phyloP scores from a whole-genome alignment of 148 eudicot genomes.

The Arctostaphylos glauca region DNA sequence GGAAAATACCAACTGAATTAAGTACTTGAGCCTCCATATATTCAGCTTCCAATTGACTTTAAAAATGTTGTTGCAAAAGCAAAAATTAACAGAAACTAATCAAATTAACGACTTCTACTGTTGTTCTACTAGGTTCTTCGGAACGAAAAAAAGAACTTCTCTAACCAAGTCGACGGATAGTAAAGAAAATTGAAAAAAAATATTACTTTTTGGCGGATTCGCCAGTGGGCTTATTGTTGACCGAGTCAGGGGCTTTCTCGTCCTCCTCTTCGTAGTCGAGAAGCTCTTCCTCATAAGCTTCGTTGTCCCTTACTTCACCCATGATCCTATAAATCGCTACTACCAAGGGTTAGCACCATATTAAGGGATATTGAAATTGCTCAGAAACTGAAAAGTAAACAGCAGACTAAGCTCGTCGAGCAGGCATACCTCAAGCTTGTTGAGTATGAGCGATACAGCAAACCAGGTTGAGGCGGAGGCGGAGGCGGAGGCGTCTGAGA shows the following conservation, averaged over 20 bases:
- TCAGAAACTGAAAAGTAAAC: neutral
- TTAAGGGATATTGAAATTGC: neutral
- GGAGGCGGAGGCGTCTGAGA: neutral
- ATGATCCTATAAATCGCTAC: slow-evolving; percentile 15
- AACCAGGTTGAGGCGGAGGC: neutral
- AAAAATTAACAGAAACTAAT: neutral
- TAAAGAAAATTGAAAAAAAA: neutral
- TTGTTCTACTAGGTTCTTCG: neutral
- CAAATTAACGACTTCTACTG: neutral
- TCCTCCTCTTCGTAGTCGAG: slow-evolving; percentile 65
- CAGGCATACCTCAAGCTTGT: slow-evolving; percentile 22
- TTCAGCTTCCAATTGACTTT: neutral
- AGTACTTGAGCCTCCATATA: neutral
- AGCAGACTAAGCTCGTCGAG: neutral
- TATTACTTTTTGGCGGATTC: slow-evolving; percentile 51
- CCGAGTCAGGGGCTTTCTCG: slow-evolving; percentile 49
- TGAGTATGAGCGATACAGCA: neutral
- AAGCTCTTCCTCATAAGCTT: slow-evolving; percentile 59
- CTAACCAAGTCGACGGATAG: neutral
- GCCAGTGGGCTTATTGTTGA: slow-evolving; percentile 34
- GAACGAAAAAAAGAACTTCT: neutral
- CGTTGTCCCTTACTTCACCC: slow-evolving; percentile 53
- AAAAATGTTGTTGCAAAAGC: neutral
- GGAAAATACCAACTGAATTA: neutral
- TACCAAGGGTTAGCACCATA: neutral